Percentiles rank a stretch among this genome's conserved stretches.
These are phyloP conservation scores for Galeopsis tetrahit DNA, from an alignment of 257 asterid genomes.

Conservation along the genomic window DNA sequence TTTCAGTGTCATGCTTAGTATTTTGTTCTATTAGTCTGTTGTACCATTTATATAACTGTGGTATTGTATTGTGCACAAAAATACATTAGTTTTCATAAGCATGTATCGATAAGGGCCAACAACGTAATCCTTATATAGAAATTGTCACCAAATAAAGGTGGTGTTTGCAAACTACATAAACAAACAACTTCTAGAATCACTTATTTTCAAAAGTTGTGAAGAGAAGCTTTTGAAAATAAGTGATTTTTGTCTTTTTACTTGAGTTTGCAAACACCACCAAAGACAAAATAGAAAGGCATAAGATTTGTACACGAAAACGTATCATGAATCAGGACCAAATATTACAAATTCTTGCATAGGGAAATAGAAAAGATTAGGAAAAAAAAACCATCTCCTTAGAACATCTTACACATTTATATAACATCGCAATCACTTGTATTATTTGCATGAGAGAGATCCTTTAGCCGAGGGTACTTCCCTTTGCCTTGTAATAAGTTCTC, in stretches of 20 bases:
- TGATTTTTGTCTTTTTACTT: no score
- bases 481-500: constrained; percentile 30
- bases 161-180: no score
- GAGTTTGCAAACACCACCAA: background rate
- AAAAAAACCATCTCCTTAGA: constrained; percentile 5
- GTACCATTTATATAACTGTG: background rate
- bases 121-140: constrained; percentile 10
- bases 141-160: background rate
- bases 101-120: background rate
- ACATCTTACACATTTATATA: constrained; percentile 14
- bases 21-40: background rate
- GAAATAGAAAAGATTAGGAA: background rate
- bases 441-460: background rate
- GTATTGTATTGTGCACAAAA: background rate
- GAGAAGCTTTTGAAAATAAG: no score
- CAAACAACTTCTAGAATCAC: no score
- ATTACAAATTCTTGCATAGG: constrained; percentile 24
- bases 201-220: no score
- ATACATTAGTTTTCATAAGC: background rate
- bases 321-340: constrained; percentile 21
- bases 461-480: constrained; percentile 7
- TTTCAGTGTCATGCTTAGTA: background rate
- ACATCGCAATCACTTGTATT: constrained; percentile 25
- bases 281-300: background rate
- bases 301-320: constrained; percentile 21